Evolutionary conservation across 129 eudicot species (phyloP), one percentile per base, ranked within the genome.

Genomic region (Tagetes erecta): DNA sequence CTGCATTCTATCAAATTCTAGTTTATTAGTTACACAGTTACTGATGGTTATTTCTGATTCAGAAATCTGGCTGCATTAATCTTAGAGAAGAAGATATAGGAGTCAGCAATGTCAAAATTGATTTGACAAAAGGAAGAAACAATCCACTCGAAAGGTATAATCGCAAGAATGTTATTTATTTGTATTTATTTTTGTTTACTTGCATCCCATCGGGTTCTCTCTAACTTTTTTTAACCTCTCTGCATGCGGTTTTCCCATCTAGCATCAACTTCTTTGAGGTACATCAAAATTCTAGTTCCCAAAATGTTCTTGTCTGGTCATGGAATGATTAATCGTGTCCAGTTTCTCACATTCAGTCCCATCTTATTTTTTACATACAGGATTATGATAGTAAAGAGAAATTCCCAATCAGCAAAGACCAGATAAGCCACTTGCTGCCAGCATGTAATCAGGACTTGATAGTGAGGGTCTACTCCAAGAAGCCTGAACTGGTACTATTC

Each of bases 241-340:
- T 75, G 33, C 80, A 30, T 85, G 71, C 67, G 74, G 50, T 73
- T 50, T 44, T n/a, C 64, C 44, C 14, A 62, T 74, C 74, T 87
- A 90, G 98, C 82, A 85, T 92, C 86, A 82, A 80, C 56, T 92
- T 92, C 77, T 90, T 94, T 87, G 53, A 94, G 98, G 98, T 94
- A 91, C 73, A 31, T 5, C 27, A 6, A 47, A 11, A 3, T 35
- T 68, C 53, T 41, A 36, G 51, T 39, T 40, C 27, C 1, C 12
- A 50, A 70, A 71, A 31, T 47, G 34, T 20, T 58, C 45, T 53
- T 39, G 31, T 46, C 42, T 72, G 27, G 36, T 42, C 38, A n/a
- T n/a, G 10, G 14, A 34, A 35, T 12, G 3, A 60, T 11, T 60
- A 60, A 60, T 3, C 35, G 3, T 27, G 67, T 38, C 37, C 37